Base-by-base conservation (phyloP, 768 basidiomycete species). In the Symmetrospora coprosmae region DNA sequence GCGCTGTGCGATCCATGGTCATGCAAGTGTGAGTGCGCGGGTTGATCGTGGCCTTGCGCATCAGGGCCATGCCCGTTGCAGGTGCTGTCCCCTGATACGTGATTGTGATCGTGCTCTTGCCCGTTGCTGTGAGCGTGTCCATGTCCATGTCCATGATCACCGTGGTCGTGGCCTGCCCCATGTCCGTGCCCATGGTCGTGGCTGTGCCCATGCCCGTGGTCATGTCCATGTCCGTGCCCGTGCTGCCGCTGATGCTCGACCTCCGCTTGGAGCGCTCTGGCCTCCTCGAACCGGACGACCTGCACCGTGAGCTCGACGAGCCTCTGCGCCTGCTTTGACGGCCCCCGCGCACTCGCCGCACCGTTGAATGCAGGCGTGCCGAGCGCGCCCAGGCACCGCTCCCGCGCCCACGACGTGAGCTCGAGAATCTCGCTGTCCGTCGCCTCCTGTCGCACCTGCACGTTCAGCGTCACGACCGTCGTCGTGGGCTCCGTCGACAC, bases 351-450 rank as follows among this genome's bases (percentile, higher is more conserved):
- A 39, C 19, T 39, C 38, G 38, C 38, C 38, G 14, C 38, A 39
- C 38, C n/a, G n/a, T n/a, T n/a, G n/a, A n/a, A n/a, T n/a, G n/a
- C n/a, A n/a, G n/a, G 7, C 14, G 50, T n/a, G 28, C 27, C 28
- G 2, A 60, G 30, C 14, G 31, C 48, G 8, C 13, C 43, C 30
- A 58, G 43, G 30, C 69, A 70, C 17, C 62, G 56, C 69, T 84
- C 82, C 77, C 82, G 83, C 23, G 83, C 82, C 84, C 84, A 87
- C 47, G 75, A 75, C 21, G 86, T 89, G 48, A 90, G 73, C 66
- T 74, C 75, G 47, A 91, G 67, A 46, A 87, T 79, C 45, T 85
- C 85, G 25, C 76, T 77, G 71, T 90, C 87, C 6, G 76, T 76
- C 39, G 87, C 68, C 60, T 83, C 81, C 35, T 76, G 71, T 35